Conservation (phyloP, 345 rosid species). For the Citrus unshiu region DNA sequence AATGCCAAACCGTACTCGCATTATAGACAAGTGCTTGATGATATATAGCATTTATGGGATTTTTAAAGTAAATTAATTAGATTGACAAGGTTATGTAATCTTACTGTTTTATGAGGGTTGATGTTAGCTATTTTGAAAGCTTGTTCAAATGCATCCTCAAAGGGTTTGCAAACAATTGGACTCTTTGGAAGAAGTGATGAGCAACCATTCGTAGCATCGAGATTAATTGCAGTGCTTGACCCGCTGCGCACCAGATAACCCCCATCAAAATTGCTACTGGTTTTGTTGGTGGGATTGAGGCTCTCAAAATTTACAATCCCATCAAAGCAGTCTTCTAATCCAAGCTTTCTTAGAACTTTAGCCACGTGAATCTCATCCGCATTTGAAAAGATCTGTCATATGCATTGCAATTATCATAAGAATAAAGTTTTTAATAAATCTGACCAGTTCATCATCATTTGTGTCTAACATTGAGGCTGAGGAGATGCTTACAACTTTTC, state of each 20-base stretch:
- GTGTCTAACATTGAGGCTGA: neutral
- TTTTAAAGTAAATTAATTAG: neutral
- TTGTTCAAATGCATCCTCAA: slow-evolving; percentile 51
- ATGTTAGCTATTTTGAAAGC: slow-evolving; percentile 62
- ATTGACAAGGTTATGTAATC: neutral
- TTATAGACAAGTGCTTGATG: neutral
- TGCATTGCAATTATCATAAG: neutral
- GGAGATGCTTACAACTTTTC: slow-evolving; percentile 57
- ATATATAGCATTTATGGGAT: neutral
- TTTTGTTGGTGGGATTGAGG: slow-evolving; percentile 35
- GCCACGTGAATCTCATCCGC: slow-evolving; percentile 50
- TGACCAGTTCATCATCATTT: neutral
- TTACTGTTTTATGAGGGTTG: slow-evolving; percentile 74
- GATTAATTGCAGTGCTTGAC: slow-evolving; percentile 11
- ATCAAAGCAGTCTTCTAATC: slow-evolving; percentile 62
- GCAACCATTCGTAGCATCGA: slow-evolving; percentile 27
- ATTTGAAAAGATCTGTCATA: slow-evolving; percentile 51
- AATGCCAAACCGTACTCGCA: neutral
- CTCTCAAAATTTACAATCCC: slow-evolving; percentile 58
- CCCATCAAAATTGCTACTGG: slow-evolving; percentile 27
- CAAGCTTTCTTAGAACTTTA: slow-evolving; percentile 49
- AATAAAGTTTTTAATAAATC: neutral
- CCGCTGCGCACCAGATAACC: slow-evolving; percentile 17
- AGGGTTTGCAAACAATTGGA: slow-evolving; percentile 79
- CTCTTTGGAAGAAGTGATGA: slow-evolving; percentile 39